phyloP scores from a whole-genome alignment of 2,329 filamentous ascomycete genomes.

The Colletotrichum sojae region DNA sequence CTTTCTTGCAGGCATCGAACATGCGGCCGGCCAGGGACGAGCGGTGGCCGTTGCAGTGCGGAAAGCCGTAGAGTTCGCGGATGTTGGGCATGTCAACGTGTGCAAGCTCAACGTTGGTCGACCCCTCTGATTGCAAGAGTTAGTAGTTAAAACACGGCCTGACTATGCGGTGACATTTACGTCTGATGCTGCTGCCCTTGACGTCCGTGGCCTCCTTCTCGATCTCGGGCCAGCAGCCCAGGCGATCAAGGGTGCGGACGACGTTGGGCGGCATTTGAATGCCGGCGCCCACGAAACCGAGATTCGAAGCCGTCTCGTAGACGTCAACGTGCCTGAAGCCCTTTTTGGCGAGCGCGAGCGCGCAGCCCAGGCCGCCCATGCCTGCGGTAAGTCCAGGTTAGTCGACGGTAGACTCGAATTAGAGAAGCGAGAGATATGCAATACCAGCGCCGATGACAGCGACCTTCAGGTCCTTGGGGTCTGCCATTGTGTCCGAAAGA shows the following conservation, averaged over 20 bases:
- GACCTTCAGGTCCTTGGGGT: conserved; percentile 55
- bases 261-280: conserved; percentile 90
- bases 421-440: conserved; percentile 39
- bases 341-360: conserved; percentile 80
- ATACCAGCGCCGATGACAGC: conserved; percentile 64
- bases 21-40: conserved; percentile 78
- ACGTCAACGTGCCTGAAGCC: conserved; percentile 82
- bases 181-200: conserved; percentile 79
- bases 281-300: conserved; percentile 87
- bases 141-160: background rate
- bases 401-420: background rate
- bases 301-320: conserved; percentile 79
- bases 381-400: conserved; percentile 58
- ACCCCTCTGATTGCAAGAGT: conserved; percentile 66
- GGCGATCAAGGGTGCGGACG: conserved; percentile 79
- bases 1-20: conserved; percentile 77
- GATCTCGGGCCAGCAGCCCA: conserved; percentile 82
- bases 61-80: conserved; percentile 76
- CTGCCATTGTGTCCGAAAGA: conserved; percentile 45
- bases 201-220: conserved; percentile 79
- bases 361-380: conserved; percentile 83
- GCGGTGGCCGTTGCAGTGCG: conserved; percentile 86
- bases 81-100: conserved; percentile 80
- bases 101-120: conserved; percentile 77
- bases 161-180: conserved; percentile 54